A percentile compares a stretch with the other conserved stretches of the same genome.
Evolutionary conservation across 2,329 filamentous ascomycete species (phyloP).

Genomic region (Verticillium alfalfae): DNA sequence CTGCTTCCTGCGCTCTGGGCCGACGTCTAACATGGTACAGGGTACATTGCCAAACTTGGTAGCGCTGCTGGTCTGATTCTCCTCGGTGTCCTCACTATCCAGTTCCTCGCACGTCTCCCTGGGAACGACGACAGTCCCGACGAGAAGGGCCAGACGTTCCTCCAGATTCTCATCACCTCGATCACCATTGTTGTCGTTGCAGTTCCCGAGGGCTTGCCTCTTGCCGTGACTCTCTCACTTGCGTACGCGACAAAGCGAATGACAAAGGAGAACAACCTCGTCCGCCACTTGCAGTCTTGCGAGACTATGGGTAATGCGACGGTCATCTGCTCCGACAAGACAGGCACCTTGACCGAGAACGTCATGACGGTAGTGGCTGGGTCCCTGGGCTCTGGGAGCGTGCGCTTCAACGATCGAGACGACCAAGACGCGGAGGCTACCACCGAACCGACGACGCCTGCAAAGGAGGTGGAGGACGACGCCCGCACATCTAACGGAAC

Average conservation of each 20-base stretch:
- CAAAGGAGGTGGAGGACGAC: slow-evolving; percentile 1
- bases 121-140: slow-evolving; percentile 9
- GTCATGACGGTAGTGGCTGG: slow-evolving; percentile 57
- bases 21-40: neutral
- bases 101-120: slow-evolving; percentile 33
- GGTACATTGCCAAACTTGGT: slow-evolving; percentile 15
- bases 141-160: slow-evolving; percentile 49
- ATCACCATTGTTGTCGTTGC: slow-evolving; percentile 56
- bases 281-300: slow-evolving; percentile 52
- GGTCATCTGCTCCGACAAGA: slow-evolving; percentile 61
- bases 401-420: slow-evolving; percentile 29
- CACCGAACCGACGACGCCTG: neutral
- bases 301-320: slow-evolving; percentile 63
- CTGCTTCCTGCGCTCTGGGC: neutral
- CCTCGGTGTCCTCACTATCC: slow-evolving; percentile 11
- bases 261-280: slow-evolving; percentile 58
- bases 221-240: slow-evolving; percentile 56
- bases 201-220: slow-evolving; percentile 54
- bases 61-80: slow-evolving; percentile 13
- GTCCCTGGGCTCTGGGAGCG: slow-evolving; percentile 35
- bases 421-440: slow-evolving; percentile 2
- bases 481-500: neutral
- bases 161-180: slow-evolving; percentile 27
- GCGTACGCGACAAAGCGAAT: slow-evolving; percentile 59
- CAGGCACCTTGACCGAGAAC: slow-evolving; percentile 59